Evolutionary conservation across 2,329 filamentous ascomycete species (phyloP).

Genomic region (Scleromitrula shiraiana): DNA sequence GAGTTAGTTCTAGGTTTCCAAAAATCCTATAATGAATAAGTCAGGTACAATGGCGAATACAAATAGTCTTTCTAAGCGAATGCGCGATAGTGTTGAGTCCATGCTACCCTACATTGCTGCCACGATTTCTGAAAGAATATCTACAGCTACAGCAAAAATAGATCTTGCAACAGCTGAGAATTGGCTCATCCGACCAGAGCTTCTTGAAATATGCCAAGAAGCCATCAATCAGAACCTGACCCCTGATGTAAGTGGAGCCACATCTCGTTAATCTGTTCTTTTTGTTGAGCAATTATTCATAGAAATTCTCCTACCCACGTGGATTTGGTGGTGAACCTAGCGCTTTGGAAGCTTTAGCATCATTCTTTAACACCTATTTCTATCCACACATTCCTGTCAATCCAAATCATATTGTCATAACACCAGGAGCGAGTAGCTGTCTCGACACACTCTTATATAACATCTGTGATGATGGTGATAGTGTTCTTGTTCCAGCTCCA

Average conservation of each 20-base stretch:
- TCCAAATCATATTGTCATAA: conserved; percentile 7
- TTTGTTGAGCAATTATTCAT: too few species aligned
- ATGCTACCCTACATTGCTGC: too few species aligned
- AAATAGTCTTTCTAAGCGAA: too few species aligned
- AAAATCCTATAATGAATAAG: too few species aligned
- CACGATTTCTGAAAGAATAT: too few species aligned
- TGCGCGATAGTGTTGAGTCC: too few species aligned
- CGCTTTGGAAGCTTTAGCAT: conserved; percentile 5
- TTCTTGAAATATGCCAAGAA: conserved; percentile 13
- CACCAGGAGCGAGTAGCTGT: conserved; percentile 14
- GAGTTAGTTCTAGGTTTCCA: too few species aligned
- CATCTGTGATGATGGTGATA: conserved; percentile 17
- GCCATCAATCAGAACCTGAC: conserved; percentile 10
- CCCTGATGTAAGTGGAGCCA: neutral
- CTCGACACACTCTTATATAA: conserved; percentile 15
- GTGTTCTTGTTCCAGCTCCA: conserved; percentile 15
- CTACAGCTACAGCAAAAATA: too few species aligned
- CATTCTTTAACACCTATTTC: conserved; percentile 17
- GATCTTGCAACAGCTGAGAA: conserved; percentile 18
- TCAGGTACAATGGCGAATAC: too few species aligned
- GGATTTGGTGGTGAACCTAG: conserved; percentile 10
- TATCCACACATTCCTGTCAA: conserved; percentile 11
- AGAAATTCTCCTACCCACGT: conserved; percentile 12
- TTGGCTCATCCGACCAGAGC: conserved; percentile 15
- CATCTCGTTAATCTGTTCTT: too few species aligned